phyloP scores from a whole-genome alignment of 1,139 yeast genomes.

The Pneumocystis oryctolagi region DNA sequence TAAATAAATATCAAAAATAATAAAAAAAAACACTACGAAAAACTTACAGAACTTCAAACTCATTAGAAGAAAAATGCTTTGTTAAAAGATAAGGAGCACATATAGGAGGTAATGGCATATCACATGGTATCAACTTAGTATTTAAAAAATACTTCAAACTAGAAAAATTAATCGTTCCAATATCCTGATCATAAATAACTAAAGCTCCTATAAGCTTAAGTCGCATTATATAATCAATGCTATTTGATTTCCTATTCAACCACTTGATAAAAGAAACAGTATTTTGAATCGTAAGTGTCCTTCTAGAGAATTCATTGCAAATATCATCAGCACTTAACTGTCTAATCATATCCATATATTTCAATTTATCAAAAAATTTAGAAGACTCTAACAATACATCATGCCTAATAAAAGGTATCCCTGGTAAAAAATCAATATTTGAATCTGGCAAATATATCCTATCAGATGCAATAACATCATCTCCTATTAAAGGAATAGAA shows the following conservation, averaged over 20 bases:
- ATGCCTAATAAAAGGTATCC: slow-evolving; percentile 22
- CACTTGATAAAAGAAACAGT: slow-evolving; percentile 14
- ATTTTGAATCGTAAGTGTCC: slow-evolving; percentile 17
- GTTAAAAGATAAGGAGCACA: slow-evolving; percentile 22
- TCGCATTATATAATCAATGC: slow-evolving; percentile 9
- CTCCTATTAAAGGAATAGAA: slow-evolving; percentile 22
- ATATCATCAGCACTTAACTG: slow-evolving; percentile 20
- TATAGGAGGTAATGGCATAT: slow-evolving; percentile 23
- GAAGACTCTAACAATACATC: slow-evolving; percentile 17
- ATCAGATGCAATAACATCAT: slow-evolving; percentile 23
- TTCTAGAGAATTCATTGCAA: slow-evolving; percentile 19
- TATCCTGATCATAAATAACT: slow-evolving; percentile 15
- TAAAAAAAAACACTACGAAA: slow-evolving; percentile 2
- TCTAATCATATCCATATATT: slow-evolving; percentile 18
- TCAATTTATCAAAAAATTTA: slow-evolving; percentile 22
- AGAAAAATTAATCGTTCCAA: slow-evolving; percentile 17
- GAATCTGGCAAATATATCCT: slow-evolving; percentile 23
- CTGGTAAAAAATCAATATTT: slow-evolving; percentile 21
- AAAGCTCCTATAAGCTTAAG: slow-evolving; percentile 13
- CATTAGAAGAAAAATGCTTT: slow-evolving; percentile 15
- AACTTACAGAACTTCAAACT: slow-evolving; percentile 12
- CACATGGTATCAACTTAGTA: slow-evolving; percentile 18
- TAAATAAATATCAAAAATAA: not conserved
- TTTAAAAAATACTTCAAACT: slow-evolving; percentile 20
- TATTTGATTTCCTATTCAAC: slow-evolving; percentile 9